These are phyloP conservation scores for Podospora pseudocomata DNA, from an alignment of 495 filamentous ascomycete genomes.

Conservation along the genomic window DNA sequence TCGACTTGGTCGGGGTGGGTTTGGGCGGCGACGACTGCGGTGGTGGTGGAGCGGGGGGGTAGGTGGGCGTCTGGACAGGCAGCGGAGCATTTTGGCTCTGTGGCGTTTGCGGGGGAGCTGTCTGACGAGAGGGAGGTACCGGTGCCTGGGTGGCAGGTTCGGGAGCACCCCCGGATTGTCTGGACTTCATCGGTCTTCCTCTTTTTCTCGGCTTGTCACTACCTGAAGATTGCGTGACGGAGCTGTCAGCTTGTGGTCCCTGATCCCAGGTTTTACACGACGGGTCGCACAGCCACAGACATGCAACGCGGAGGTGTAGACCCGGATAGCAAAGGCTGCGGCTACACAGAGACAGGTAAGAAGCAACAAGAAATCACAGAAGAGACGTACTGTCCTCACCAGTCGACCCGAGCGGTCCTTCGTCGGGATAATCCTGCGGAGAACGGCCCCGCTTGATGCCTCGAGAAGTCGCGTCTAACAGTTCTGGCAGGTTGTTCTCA, in stretches of 20 bases:
- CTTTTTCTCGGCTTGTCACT: conserved; percentile 75
- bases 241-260: conserved; percentile 38
- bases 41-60: conserved; percentile 39
- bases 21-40: conserved; percentile 76
- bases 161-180: conserved; percentile 44
- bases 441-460: conserved; percentile 93
- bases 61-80: conserved; percentile 55
- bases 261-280: conserved; percentile 22
- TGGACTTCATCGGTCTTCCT: conserved; percentile 75
- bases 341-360: conserved; percentile 37
- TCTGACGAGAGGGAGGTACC: conserved; percentile 34
- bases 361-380: conserved; percentile 6
- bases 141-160: conserved; percentile 51
- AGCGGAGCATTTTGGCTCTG: conserved; percentile 66
- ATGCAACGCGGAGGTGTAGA: conserved; percentile 29
- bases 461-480: conserved; percentile 50
- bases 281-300: conserved; percentile 38
- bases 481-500: conserved; percentile 31
- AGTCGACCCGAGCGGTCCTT: conserved; percentile 53
- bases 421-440: conserved; percentile 69
- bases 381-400: conserved; percentile 80
- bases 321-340: conserved; percentile 18
- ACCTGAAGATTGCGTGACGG: conserved; percentile 36
- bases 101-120: conserved; percentile 67
- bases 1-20: conserved; percentile 80